Base-by-base conservation (phyloP, 371 early-diverging fungal genomes). In the Amoeboradix gromovi region DNA sequence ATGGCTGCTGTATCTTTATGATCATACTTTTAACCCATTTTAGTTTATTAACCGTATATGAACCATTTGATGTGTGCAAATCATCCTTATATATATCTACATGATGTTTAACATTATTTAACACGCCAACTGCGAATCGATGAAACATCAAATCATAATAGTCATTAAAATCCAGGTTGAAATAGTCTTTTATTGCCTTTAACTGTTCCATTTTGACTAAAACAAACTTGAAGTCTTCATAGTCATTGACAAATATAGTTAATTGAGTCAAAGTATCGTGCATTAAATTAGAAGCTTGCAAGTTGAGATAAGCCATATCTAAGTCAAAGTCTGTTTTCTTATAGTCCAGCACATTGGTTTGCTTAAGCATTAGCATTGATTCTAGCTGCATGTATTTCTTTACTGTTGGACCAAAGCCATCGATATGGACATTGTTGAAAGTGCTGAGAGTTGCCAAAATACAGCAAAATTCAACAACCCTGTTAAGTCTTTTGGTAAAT, bases 341-440 rank as follows among this genome's bases (percentile, higher is more conserved):
- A 73, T 83, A 81, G 70, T 83, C 83, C 29, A 83, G 72, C 69
- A 83, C 80, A 70, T 83, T 82, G 70, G 82, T 82, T 31, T 81
- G 83, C 71, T 83, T 83, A 28, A n/a, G n/a, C 83, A 72, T 73
- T 83, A 81, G 78, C 82, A 78, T 66, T 76, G 74, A 68, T 72
- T 76, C 75, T 82, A 71, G 68, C 82, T 77, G 71, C 78, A 75
- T 75, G 71, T 82, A 83, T 28, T 80, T 73, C 66, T 78, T 78
- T 32, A 79, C 75, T 68, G 81, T 75, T 22, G 69, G 31, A 69
- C 82, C 83, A 80, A 83, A 78, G 17, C 83, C 83, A 71, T 83
- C 83, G 69, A 83, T n/a, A n/a, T n/a, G n/a, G n/a, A n/a, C n/a
- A n/a, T n/a, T n/a, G n/a, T n/a, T n/a, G n/a, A n/a, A n/a, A n/a